Percentiles rank a stretch among this genome's conserved stretches.
Evolutionary conservation across 805 yeast species (phyloP).

Genomic region (Monosporozyma siamensis): DNA sequence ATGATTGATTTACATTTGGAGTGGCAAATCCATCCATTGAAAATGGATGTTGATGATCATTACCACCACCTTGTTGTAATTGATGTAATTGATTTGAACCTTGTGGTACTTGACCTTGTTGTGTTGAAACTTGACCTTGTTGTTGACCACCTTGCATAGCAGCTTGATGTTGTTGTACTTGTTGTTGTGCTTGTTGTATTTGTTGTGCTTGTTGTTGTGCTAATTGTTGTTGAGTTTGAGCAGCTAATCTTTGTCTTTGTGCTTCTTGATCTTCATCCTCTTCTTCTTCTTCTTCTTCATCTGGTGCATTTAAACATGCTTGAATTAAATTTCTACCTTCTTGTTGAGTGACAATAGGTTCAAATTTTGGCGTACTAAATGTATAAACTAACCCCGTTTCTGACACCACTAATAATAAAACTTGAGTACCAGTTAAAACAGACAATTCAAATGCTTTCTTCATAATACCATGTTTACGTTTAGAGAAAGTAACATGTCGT

Average conservation of each 20-base stretch:
- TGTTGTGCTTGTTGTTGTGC: conserved; percentile 2
- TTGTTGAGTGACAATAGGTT: conserved; percentile 92
- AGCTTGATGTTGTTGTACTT: conserved; percentile 5
- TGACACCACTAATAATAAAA: conserved; percentile 83
- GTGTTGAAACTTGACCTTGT: conserved; percentile 8
- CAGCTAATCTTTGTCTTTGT: conserved; percentile 18
- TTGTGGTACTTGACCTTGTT: conserved; percentile 7
- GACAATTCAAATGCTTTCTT: conserved; percentile 98
- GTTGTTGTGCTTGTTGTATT: conserved; percentile 4
- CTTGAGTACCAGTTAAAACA: conserved; percentile 96
- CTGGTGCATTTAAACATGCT: conserved; percentile 97
- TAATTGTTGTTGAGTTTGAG: neutral
- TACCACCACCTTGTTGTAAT: neutral
- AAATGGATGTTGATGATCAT: conserved; percentile 29
- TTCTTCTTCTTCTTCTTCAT: conserved; percentile 62
- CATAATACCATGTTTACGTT: conserved; percentile 98
- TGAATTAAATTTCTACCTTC: conserved; percentile 96
- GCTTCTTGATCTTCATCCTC: conserved; percentile 42
- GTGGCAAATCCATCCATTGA: conserved; percentile 20
- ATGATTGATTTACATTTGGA: conserved; percentile 6
- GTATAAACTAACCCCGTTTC: conserved; percentile 99
- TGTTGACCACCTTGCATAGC: conserved; percentile 1
- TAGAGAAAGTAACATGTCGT: conserved; percentile 95
- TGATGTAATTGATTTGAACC: neutral
- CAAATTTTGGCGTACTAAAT: conserved; percentile 97